phyloP scores from a whole-genome alignment of 108 stramenopile species.

The Schizochytrium sp. region DNA sequence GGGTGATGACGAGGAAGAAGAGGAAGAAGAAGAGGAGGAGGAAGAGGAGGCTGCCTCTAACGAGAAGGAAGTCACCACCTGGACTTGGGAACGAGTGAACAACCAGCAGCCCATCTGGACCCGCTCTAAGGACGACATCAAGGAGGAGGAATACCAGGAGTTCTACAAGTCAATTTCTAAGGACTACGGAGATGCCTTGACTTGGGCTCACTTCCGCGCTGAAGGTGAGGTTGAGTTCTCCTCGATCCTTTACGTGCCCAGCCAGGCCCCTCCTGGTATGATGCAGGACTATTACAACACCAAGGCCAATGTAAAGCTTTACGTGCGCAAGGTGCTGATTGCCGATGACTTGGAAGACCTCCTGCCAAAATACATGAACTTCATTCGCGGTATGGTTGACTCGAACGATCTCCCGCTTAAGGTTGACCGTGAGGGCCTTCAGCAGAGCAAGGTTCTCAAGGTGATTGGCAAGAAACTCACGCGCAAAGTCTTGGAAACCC shows the following conservation, averaged over 20 bases:
- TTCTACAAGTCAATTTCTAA: slow-evolving; percentile 87
- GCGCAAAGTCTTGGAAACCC: slow-evolving; percentile 95
- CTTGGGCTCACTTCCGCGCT: slow-evolving; percentile 98
- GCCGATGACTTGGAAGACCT: slow-evolving; percentile 96
- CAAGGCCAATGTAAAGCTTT: slow-evolving; percentile 80
- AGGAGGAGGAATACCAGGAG: slow-evolving; percentile 96
- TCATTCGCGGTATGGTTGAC: slow-evolving; percentile 97
- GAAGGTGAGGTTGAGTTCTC: slow-evolving; percentile 99
- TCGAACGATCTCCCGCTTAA: slow-evolving; percentile 99
- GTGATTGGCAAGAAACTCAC: slow-evolving; percentile 99
- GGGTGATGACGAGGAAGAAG: slow-evolving; percentile 76
- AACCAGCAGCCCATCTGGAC: slow-evolving; percentile 97
- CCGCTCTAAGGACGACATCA: slow-evolving; percentile 91
- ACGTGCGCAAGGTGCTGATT: slow-evolving; percentile 98
- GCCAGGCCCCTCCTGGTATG: slow-evolving; percentile 75
- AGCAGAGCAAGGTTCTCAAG: slow-evolving; percentile 91
- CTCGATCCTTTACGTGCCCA: slow-evolving; percentile 93
- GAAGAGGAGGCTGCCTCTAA: slow-evolving; percentile 75
- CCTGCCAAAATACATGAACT: slow-evolving; percentile 93
- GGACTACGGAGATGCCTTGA: slow-evolving; percentile 79
- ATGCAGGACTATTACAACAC: slow-evolving; percentile 79
- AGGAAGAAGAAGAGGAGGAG: slow-evolving; percentile 77
- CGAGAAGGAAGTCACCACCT: slow-evolving; percentile 84
- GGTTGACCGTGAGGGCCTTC: slow-evolving; percentile 98
- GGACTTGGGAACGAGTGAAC: slow-evolving; percentile 92